Base-by-base conservation (phyloP, 805 yeast species). In the Kodamaea jinghongensis region DNA sequence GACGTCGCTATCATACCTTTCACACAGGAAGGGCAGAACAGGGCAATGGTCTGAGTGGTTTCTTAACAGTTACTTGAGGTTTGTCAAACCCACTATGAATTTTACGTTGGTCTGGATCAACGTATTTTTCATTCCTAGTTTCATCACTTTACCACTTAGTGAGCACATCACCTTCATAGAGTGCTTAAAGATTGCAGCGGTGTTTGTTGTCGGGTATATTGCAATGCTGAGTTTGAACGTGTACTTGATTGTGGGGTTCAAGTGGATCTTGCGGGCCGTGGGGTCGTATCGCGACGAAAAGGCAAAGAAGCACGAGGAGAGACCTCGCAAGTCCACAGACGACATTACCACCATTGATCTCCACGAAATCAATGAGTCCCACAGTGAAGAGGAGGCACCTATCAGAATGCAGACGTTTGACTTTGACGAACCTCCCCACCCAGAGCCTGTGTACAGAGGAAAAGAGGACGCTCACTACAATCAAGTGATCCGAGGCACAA, bases 51-150 rank as follows among this genome's bases (percentile, higher is more conserved):
- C 29, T 14, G 31, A 43, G 1, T 52, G 60, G 52, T 26, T 58
- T 2, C 47, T 67, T 20, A 55, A 58, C 11, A 47, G 56, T 35
- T 68, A 69, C 39, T 50, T 69, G 28, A 48, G 45, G 30, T 25
- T 68, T 9, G 60, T 81, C 35, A 79, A 81, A 35, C 74, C 83
- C n/a, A 77, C 87, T 11, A 75, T 76, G 63, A 83, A 83, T 45
- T 82, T 83, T 56, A 69, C 83, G 1, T 66, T 85, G 36, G 70
- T 83, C 40, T 85, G 93, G 91, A 86, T 86, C 61, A 83, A 82
- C 55, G 73, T 83, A 4, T 83, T 81, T 54, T 86, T 85, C 67
- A 79, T 86, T 1, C 91, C 93, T 1, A 80, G 89, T 0, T 85
- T 86, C 53, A 77, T 85, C 27, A 75, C 81, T 0, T 68, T 85